Conservation (phyloP, 495 filamentous ascomycete species). For the Trichoderma erinaceum region DNA sequence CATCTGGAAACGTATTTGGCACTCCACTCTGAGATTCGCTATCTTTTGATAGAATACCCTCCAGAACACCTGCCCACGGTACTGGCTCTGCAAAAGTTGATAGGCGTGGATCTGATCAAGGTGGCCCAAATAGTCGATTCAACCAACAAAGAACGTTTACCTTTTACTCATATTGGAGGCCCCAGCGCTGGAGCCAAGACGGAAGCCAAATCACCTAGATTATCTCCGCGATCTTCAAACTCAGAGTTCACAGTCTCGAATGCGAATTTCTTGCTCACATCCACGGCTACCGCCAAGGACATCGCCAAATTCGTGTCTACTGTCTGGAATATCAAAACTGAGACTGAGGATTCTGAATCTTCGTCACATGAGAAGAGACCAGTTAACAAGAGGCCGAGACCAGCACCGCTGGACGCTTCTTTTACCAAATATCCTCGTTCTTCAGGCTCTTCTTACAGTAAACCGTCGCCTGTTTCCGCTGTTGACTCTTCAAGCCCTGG, state of each 20-base stretch:
- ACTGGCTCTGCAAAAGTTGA: constrained; percentile 36
- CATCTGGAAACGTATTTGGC: constrained; percentile 41
- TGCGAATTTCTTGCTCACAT: constrained; percentile 39
- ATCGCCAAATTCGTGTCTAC: constrained; percentile 33
- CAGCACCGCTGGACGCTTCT: background rate
- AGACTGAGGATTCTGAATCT: constrained; percentile 1
- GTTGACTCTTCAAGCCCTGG: background rate
- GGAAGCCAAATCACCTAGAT: background rate
- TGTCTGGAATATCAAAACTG: constrained; percentile 36
- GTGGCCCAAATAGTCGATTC: constrained; percentile 38
- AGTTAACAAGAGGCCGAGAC: background rate
- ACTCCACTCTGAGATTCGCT: constrained; percentile 32
- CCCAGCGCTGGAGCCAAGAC: constrained; percentile 8
- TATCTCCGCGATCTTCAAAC: constrained; percentile 15
- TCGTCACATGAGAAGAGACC: background rate
- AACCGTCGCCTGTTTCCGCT: background rate
- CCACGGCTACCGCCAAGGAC: constrained; percentile 34
- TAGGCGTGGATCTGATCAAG: constrained; percentile 37
- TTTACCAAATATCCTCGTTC: background rate
- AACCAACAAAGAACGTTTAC: constrained; percentile 21
- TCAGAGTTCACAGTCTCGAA: constrained; percentile 29
- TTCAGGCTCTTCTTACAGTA: background rate
- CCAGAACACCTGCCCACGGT: constrained; percentile 40
- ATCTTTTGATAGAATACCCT: constrained; percentile 43
- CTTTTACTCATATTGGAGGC: constrained; percentile 18